Evolutionary conservation across 441 rosid genomes (phyloP).

Genomic region (Corymbia calophylla): DNA sequence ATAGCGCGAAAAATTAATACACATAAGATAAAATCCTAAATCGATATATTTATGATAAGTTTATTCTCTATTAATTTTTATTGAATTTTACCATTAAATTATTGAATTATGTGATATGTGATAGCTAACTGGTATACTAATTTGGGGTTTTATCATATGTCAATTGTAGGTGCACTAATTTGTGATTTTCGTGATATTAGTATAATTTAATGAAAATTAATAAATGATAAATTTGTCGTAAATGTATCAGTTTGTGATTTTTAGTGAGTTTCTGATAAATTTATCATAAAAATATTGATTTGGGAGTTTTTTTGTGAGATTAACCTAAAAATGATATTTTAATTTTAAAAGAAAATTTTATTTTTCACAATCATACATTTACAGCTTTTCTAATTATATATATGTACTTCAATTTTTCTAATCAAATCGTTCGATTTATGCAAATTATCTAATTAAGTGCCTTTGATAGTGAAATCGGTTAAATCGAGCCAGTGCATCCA

Average conservation of each 20-base stretch:
- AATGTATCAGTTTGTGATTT: too few species aligned
- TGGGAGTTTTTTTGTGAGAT: rapidly evolving
- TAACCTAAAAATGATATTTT: neutral
- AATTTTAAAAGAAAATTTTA: neutral
- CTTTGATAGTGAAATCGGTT: rapidly evolving
- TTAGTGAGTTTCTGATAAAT: too few species aligned
- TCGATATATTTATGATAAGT: neutral
- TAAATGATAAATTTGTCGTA: too few species aligned
- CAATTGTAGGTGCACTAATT: too few species aligned
- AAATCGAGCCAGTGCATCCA: rapidly evolving
- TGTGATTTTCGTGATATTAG: too few species aligned
- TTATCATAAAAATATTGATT: rapidly evolving
- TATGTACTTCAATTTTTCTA: rapidly evolving
- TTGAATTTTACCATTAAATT: too few species aligned
- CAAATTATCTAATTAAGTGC: neutral
- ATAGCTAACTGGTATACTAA: too few species aligned
- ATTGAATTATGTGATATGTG: too few species aligned
- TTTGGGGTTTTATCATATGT: too few species aligned
- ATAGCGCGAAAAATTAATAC: too few species aligned
- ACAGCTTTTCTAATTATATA: rapidly evolving
- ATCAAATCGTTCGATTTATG: neutral
- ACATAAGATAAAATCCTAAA: neutral
- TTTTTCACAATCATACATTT: neutral
- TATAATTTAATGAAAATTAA: too few species aligned
- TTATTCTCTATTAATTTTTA: too few species aligned